phyloP scores from a whole-genome alignment of 371 early-diverging fungal genomes.

The Nematocida minor region DNA sequence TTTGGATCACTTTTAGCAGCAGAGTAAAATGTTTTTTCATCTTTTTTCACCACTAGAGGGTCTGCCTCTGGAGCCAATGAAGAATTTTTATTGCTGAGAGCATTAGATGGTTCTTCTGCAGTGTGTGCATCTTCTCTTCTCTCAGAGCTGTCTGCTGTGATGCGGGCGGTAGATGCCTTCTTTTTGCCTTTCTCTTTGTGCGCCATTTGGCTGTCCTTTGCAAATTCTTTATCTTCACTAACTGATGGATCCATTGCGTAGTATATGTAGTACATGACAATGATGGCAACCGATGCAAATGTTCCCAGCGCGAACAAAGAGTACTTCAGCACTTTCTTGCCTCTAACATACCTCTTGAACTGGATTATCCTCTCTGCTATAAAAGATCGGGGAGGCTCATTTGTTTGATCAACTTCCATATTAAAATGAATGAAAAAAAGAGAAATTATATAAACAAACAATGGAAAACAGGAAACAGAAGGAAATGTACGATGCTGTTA shows the following conservation, averaged over 20 bases:
- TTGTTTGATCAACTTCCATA: slow-evolving; percentile 13
- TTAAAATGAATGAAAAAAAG: slow-evolving; percentile 17
- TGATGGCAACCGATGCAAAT: not conserved
- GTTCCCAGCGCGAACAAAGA: not conserved
- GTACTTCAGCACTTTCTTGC: not conserved
- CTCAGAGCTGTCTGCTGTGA: not conserved
- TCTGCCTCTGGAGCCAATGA: not conserved
- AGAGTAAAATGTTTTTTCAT: not conserved
- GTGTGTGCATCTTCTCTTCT: too few species aligned
- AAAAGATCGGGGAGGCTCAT: not conserved
- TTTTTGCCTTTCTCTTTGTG: not conserved
- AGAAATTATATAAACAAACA: slow-evolving; percentile 37
- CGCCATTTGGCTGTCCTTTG: not conserved
- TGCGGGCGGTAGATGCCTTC: not conserved
- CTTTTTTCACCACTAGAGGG: too few species aligned
- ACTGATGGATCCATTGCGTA: not conserved
- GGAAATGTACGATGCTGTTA: slow-evolving; percentile 41
- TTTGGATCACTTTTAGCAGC: not conserved
- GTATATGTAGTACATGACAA: not conserved
- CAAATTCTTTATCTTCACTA: not conserved
- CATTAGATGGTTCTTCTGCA: too few species aligned
- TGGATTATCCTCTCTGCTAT: not conserved
- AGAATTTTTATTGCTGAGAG: not conserved
- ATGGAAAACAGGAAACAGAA: not conserved
- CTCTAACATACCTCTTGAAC: slow-evolving; percentile 1